These are phyloP conservation scores for Elsinoe australis DNA, from an alignment of 2,329 filamentous ascomycete species.

Conservation along the genomic window DNA sequence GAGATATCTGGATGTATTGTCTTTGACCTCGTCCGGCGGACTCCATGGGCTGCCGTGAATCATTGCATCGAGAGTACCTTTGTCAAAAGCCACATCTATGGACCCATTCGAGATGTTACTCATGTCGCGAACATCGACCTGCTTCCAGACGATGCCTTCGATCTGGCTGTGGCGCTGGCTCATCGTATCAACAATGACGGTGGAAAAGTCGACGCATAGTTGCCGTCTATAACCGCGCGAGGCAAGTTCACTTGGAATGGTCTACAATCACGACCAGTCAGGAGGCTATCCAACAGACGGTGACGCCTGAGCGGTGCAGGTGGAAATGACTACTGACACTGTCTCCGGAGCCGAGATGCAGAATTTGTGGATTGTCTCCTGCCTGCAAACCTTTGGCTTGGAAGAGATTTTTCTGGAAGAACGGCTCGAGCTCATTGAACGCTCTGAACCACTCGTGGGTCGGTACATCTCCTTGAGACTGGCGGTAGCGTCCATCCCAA, in stretches of 20 bases:
- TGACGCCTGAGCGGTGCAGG: conserved; percentile 11
- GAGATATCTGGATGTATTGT: conserved; percentile 25
- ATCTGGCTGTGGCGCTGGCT: conserved; percentile 34
- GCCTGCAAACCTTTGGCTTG: conserved; percentile 23
- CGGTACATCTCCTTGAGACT: conserved; percentile 29
- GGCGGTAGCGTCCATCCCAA: conserved; percentile 46
- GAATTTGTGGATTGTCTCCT: conserved; percentile 36
- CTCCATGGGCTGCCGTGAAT: conserved; percentile 29
- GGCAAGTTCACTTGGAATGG: conserved; percentile 44
- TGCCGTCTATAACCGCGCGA: conserved; percentile 27
- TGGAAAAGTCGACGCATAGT: conserved; percentile 45
- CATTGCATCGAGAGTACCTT: conserved; percentile 31
- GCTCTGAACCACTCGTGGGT: conserved; percentile 50
- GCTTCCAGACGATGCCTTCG: conserved; percentile 42
- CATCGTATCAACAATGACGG: conserved; percentile 49
- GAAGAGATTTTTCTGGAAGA: conserved; percentile 42
- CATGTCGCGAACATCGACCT: conserved; percentile 48
- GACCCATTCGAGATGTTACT: conserved; percentile 33
- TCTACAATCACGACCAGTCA: conserved; percentile 31
- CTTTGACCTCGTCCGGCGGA: conserved; percentile 27
- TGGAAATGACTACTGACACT: conserved; percentile 36
- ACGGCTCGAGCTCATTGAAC: conserved; percentile 43
- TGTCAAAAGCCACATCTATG: conserved; percentile 48
- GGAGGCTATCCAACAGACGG: background rate
- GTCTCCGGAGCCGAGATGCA: conserved; percentile 53